These are phyloP conservation scores for Capsicum baccatum DNA, from an alignment of 257 asterid genomes.

Conservation along the genomic window DNA sequence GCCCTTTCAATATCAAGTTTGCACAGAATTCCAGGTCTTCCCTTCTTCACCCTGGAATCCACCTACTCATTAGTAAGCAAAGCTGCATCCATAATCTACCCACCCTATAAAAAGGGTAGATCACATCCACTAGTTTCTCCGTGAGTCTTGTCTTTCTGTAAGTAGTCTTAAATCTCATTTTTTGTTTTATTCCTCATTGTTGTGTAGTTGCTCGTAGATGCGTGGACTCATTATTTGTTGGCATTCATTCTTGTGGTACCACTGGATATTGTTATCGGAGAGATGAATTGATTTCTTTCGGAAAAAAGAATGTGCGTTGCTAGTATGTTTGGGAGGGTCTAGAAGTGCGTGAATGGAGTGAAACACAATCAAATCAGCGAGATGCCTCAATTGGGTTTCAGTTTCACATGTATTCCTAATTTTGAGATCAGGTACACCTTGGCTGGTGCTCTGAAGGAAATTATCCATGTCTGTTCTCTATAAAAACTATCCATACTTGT, in stretches of 20 bases:
- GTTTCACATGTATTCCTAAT: neutral
- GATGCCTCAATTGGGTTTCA: neutral
- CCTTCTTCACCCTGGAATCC: neutral
- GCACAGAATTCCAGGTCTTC: neutral
- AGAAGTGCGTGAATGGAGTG: neutral
- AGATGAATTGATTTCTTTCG: neutral
- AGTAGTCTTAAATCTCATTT: neutral
- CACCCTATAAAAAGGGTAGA: neutral
- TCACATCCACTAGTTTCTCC: neutral
- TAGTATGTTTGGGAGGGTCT: conserved; percentile 1
- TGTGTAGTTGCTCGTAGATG: neutral
- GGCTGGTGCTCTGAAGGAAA: neutral
- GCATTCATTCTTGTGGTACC: neutral
- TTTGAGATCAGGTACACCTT: neutral
- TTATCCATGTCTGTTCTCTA: neutral
- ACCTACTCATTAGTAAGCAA: neutral
- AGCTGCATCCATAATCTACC: neutral
- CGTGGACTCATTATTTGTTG: neutral
- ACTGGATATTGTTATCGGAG: neutral
- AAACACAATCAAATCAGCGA: neutral
- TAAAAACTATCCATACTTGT: neutral
- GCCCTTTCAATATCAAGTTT: neutral
- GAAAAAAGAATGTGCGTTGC: neutral
- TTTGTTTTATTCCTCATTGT: conserved; percentile 11
- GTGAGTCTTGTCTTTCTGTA: neutral